Evolutionary conservation across 1,284 basidiomycete genomes (phyloP).

Genomic region (Ustilago bromivora): DNA sequence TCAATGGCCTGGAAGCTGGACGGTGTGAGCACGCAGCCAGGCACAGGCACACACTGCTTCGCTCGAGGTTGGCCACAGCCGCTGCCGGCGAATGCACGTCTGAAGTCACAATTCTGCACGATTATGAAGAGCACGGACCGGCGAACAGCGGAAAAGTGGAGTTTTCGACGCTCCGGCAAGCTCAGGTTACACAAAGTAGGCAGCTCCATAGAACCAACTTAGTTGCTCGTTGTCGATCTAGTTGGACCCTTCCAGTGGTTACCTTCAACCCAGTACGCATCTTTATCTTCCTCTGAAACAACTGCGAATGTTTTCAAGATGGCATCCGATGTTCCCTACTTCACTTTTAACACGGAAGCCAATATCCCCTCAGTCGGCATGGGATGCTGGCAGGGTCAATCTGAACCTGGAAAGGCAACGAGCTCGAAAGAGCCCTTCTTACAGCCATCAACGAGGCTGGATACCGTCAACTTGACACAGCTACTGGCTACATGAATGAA

Average conservation of each 20-base stretch:
- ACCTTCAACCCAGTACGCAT: background rate
- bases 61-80: background rate
- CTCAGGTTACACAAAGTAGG: background rate
- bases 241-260: background rate
- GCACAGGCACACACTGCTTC: background rate
- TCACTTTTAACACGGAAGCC: constrained; percentile 54
- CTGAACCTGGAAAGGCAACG: constrained; percentile 37
- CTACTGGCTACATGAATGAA: constrained; percentile 75
- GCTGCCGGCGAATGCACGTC: background rate
- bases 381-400: constrained; percentile 57
- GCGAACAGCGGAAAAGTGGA: background rate
- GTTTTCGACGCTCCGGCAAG: background rate
- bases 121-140: background rate
- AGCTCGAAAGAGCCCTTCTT: constrained; percentile 33
- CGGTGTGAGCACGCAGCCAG: background rate
- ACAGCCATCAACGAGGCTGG: constrained; percentile 41
- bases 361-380: constrained; percentile 58
- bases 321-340: constrained; percentile 40
- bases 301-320: constrained; percentile 12
- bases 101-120: background rate
- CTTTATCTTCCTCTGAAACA: background rate
- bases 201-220: background rate
- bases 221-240: background rate
- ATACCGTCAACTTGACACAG: constrained; percentile 62
- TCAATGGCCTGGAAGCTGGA: constrained; percentile 16